Evolutionary conservation across 2,329 filamentous ascomycete species (phyloP).

Genomic region (Dothideomycetes sp.): DNA sequence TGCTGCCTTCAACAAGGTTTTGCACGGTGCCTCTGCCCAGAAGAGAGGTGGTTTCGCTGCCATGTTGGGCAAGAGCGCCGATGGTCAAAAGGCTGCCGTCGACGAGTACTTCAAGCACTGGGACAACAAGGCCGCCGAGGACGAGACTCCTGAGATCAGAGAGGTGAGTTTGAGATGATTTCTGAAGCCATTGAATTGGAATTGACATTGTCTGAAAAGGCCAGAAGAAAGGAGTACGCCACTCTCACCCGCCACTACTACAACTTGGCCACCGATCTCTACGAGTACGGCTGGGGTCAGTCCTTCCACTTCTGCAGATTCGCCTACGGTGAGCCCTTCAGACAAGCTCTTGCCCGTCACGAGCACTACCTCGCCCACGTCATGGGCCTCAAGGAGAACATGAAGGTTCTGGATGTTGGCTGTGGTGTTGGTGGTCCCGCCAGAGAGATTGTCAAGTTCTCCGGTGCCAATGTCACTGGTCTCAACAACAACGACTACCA

Average conservation of each 20-base stretch:
- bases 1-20: slow-evolving; percentile 78
- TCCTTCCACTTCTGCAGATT: slow-evolving; percentile 98
- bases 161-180: slow-evolving; percentile 38
- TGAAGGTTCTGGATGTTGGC: slow-evolving; percentile 89
- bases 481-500: slow-evolving; percentile 99
- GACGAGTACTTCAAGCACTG: slow-evolving; percentile 96
- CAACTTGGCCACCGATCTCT: slow-evolving; percentile 35
- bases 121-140: slow-evolving; percentile 70
- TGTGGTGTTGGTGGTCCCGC: slow-evolving; percentile 95
- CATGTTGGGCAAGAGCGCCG: slow-evolving; percentile 74
- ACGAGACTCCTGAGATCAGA: slow-evolving; percentile 75
- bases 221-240: slow-evolving; percentile 73
- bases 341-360: slow-evolving; percentile 86
- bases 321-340: slow-evolving; percentile 74
- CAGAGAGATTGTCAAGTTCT: slow-evolving; percentile 92
- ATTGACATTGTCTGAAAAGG: slow-evolving; percentile 6
- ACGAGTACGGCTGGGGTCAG: slow-evolving; percentile 94
- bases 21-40: slow-evolving; percentile 62
- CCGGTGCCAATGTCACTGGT: slow-evolving; percentile 77
- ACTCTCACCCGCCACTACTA: slow-evolving; percentile 80
- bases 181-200: background rate
- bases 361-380: slow-evolving; percentile 94
- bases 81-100: slow-evolving; percentile 69
- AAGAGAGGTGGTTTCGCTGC: slow-evolving; percentile 73
- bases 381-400: slow-evolving; percentile 75